Base-by-base conservation (phyloP, 345 rosid genomes). In the Linum usitatissimum region DNA sequence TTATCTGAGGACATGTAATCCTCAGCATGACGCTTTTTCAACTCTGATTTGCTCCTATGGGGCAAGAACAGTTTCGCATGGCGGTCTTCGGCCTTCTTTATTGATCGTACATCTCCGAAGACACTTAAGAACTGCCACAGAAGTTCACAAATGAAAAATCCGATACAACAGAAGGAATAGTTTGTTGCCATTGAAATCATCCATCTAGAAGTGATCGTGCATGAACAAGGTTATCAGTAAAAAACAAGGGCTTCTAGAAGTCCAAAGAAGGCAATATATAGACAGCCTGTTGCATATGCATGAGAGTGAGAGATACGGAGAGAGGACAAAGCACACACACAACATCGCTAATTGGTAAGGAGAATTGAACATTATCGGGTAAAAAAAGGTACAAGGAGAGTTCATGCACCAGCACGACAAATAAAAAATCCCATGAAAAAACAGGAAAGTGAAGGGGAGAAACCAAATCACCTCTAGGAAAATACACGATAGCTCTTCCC, bases 401-500 rank as follows among this genome's bases (percentile, higher is more conserved):
- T 31, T 31, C 36, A 31, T 31, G 36, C 36, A 31, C 36, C 36
- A 31, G 36, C 36, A 31, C 36, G 6, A 31, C 36, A 14, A 42
- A 9, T 5, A 9, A 42, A 42, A 42, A 42, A 9, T 5, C 49
- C 6, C 49, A 8, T 9, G 3, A 14, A 9, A 10, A 45, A 15
- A 45, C 12, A 19, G 10, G 12, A 55, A 55, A 55, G 1, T 0
- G 6, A 18, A 17, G 23, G 18, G 13, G 6, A 55, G 59, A 6
- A 55, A 19, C 8, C 12, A 18, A 3, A 18, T 72, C 75, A 90
- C 97, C 96, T 94, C 97, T 73, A 90, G 70, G 80, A 79, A 90
- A 67, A 90, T 83, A 71, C 83, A 74, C 18, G 96, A 88, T n/a
- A 90, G 66, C 67, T 94, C 96, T 76, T 94, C 99, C 71, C 85